These are phyloP conservation scores for Cercospora nicotianae DNA, from an alignment of 2,329 filamentous ascomycete species.

Conservation along the genomic window DNA sequence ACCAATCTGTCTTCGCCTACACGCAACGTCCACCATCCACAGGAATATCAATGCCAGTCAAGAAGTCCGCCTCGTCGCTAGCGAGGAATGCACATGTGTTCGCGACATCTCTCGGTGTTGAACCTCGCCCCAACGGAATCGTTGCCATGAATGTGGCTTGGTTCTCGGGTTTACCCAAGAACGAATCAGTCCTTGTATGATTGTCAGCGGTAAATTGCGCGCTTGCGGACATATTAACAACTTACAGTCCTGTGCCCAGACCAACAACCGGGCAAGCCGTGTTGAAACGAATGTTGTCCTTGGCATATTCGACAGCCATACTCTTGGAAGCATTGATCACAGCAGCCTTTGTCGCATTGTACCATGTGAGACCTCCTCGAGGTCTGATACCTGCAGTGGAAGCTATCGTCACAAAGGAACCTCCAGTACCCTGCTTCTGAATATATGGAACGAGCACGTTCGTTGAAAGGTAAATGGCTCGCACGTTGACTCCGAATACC, in stretches of 20 bases:
- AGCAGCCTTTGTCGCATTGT: slow-evolving; percentile 68
- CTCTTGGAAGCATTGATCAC: slow-evolving; percentile 62
- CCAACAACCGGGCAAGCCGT: slow-evolving; percentile 56
- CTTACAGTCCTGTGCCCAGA: slow-evolving; percentile 38
- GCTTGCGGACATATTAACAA: slow-evolving; percentile 44
- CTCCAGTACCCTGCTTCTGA: slow-evolving; percentile 57
- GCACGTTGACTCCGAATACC: slow-evolving; percentile 69
- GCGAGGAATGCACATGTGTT: slow-evolving; percentile 70
- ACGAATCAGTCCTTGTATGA: slow-evolving; percentile 36
- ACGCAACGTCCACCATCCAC: slow-evolving; percentile 58
- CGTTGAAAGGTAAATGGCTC: slow-evolving; percentile 63
- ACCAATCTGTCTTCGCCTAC: slow-evolving; percentile 29
- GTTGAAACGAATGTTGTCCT: slow-evolving; percentile 71
- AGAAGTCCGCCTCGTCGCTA: slow-evolving; percentile 69
- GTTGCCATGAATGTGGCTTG: slow-evolving; percentile 56
- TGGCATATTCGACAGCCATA: slow-evolving; percentile 71
- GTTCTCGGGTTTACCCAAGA: slow-evolving; percentile 63
- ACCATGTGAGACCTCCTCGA: slow-evolving; percentile 65
- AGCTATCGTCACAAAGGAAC: slow-evolving; percentile 65
- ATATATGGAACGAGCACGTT: slow-evolving; percentile 62
- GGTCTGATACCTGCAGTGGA: slow-evolving; percentile 64
- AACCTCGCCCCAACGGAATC: slow-evolving; percentile 57
- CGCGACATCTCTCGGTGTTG: slow-evolving; percentile 65
- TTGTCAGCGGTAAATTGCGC: not conserved
- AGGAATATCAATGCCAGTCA: slow-evolving; percentile 70